Conservation (phyloP, 2,329 filamentous ascomycete genomes). For the Nemania sp. region DNA sequence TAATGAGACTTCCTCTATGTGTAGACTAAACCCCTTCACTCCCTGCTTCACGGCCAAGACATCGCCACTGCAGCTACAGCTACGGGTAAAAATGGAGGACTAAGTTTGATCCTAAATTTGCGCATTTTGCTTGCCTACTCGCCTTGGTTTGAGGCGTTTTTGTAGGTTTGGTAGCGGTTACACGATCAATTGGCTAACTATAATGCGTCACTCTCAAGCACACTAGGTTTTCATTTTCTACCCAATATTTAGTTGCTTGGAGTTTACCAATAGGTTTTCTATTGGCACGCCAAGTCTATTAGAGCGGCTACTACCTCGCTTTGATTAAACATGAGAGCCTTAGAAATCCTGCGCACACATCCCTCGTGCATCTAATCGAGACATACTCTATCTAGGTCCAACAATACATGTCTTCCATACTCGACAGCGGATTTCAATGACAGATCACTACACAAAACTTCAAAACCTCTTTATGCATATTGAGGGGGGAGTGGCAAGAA, state of each 20-base stretch:
- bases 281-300: neutral
- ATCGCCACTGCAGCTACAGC: slow-evolving; percentile 4
- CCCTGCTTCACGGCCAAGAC: neutral
- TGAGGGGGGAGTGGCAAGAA: too few relatives aligned
- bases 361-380: too few relatives aligned
- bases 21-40: neutral
- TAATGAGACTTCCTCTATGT: slow-evolving; percentile 1
- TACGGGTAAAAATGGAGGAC: too few relatives aligned
- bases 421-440: too few relatives aligned
- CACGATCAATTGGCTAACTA: neutral
- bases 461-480: too few relatives aligned
- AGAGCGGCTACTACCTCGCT: neutral
- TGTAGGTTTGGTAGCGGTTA: too few relatives aligned
- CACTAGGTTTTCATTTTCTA: neutral
- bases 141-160: too few relatives aligned
- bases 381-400: too few relatives aligned
- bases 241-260: neutral
- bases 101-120: too few relatives aligned
- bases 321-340: neutral
- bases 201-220: neutral
- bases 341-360: neutral
- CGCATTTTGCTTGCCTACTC: too few relatives aligned
- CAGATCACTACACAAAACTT: too few relatives aligned
- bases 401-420: too few relatives aligned
- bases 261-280: neutral